Evolutionary conservation across 2,329 filamentous ascomycete genomes (phyloP), one percentile per base, ranked within the genome.

Genomic region (Pseudomassariella vexata): DNA sequence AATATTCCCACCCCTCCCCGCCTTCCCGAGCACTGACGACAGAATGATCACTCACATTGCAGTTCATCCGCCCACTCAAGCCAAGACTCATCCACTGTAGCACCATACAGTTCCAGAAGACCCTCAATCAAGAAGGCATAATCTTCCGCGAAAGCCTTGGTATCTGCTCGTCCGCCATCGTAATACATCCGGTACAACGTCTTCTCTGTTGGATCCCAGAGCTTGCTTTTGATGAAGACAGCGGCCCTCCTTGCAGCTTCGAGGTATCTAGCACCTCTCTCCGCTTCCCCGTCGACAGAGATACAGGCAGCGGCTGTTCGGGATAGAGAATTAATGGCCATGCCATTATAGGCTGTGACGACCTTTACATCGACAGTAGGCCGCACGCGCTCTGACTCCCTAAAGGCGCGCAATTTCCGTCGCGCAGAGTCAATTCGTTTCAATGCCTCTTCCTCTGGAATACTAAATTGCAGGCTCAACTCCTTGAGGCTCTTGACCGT

Each of bases 71-170:
- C 90, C 68, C 90, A 94, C 39, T 81, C 65, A 5, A 95, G 66
- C 62, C 84, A 85, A 25, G 64, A 62, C 42, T 82, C 79, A 35
- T 95, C 79, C 40, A 82, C 82, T 0, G 86, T 95, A 1, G 82
- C 75, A 54, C 90, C 81, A 52, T 94, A 94, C 18, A 96, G 72
- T 45, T 89, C 82, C 35, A 96, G 65, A 2, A 95, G 66, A 1
- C 88, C 90, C 30, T 82, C 76, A 30, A 88, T 84, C 24, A 96
- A 57, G 56, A 90, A 95, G 3, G 90, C 87, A 52, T 96, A 96
- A 60, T 98, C 92, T 47, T 96, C 92, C 1, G 90, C 86, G 57
- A 96, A 94, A 0, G 76, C 89, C 23, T 70, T 68, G 0, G 77
- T 79, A 12, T 76, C 68, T 18, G 81, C 79, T 7, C 76, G 68